These are phyloP conservation scores for Datura wrightii DNA, from an alignment of 257 asterid species.

Conservation along the genomic window DNA sequence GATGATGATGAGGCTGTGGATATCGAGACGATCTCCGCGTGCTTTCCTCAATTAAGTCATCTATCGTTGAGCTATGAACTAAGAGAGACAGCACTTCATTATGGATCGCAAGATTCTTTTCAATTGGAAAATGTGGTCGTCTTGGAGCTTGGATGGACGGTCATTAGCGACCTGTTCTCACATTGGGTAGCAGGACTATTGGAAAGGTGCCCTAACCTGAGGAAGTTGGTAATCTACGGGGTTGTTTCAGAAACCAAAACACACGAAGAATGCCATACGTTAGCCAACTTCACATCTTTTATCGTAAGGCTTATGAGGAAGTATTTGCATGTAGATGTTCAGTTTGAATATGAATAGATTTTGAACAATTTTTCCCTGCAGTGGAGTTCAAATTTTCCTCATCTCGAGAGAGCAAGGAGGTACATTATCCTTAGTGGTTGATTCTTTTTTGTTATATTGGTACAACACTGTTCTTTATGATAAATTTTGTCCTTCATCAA, in stretches of 20 bases:
- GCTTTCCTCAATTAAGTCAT: conserved; percentile 76
- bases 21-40: conserved; percentile 79
- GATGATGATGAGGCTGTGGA: conserved; percentile 91
- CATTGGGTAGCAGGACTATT: conserved; percentile 80
- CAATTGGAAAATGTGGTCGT: conserved; percentile 69
- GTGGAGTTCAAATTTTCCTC: neutral
- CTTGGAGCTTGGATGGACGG: conserved; percentile 93
- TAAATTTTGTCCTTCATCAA: neutral
- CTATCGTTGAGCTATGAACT: conserved; percentile 79
- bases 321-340: conserved; percentile 72
- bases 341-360: conserved; percentile 74
- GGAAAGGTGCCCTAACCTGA: conserved; percentile 73
- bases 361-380: conserved; percentile 17
- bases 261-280: conserved; percentile 75
- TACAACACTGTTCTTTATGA: conserved; percentile 5
- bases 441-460: neutral
- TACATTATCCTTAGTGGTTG: conserved; percentile 26
- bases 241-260: conserved; percentile 89
- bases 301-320: conserved; percentile 79
- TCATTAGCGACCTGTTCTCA: conserved; percentile 70
- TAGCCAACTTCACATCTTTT: conserved; percentile 76
- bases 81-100: conserved; percentile 69
- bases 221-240: conserved; percentile 80
- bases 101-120: conserved; percentile 77
- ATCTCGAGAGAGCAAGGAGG: conserved; percentile 28